Evolutionary conservation across 208 protist species (phyloP).

Genomic region (Acanthamoeba culbertsoni): DNA sequence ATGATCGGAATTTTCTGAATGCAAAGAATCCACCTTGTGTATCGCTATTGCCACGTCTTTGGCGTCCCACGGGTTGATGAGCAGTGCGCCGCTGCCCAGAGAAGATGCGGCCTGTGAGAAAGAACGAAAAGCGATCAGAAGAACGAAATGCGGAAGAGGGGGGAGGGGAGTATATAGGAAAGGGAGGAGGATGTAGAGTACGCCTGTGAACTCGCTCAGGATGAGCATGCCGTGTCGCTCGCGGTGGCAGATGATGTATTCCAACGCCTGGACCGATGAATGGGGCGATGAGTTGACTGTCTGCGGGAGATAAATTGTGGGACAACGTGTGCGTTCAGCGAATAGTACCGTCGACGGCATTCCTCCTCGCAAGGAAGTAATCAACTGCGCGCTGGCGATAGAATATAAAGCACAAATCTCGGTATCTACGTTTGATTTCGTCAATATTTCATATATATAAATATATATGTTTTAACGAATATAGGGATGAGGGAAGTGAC

Average conservation of each 20-base stretch:
- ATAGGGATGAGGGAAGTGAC: not conserved
- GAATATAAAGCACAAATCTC: slow-evolving; percentile 39
- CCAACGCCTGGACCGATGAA: slow-evolving; percentile 31
- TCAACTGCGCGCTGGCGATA: not conserved
- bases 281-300: not conserved
- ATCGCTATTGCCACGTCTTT: slow-evolving; percentile 38
- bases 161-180: not conserved
- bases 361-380: slow-evolving; percentile 14
- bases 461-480: too few relatives aligned
- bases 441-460: too few relatives aligned
- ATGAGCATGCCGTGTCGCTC: slow-evolving; percentile 76
- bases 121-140: not conserved
- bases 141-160: not conserved
- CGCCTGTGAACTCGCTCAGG: slow-evolving; percentile 80
- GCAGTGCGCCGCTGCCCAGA: slow-evolving; percentile 23
- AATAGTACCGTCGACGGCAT: not conserved
- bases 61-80: slow-evolving; percentile 15
- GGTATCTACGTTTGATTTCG: not conserved
- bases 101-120: not conserved
- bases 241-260: slow-evolving; percentile 69
- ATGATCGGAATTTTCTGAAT: not conserved
- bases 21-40: not conserved
- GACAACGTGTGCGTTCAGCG: not conserved
- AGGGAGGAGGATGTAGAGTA: slow-evolving; percentile 60
- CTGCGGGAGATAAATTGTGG: not conserved